Conservation (phyloP, 306 rosid species). For the Lathyrus sativus region DNA sequence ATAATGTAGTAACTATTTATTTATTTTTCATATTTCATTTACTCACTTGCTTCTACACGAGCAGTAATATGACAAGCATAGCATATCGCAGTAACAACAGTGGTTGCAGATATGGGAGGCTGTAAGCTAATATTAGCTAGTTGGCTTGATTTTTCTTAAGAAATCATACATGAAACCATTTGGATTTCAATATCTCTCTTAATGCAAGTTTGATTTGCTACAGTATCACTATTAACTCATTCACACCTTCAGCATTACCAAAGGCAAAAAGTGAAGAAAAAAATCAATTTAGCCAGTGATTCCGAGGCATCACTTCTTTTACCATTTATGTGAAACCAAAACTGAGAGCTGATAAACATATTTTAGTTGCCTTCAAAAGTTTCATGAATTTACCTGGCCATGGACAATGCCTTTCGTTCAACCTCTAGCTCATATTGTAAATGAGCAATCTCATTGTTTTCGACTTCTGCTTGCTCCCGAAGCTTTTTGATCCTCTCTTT, state of each 20-base stretch:
- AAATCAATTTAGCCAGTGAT: background rate
- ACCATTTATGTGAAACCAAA: slow-evolving; percentile 16
- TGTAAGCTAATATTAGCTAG: background rate
- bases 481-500: slow-evolving; percentile 80
- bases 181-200: slow-evolving; percentile 14
- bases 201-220: background rate
- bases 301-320: slow-evolving; percentile 21
- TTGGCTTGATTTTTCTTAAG: slow-evolving; percentile 10
- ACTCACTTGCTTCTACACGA: slow-evolving; percentile 14
- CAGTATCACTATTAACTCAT: background rate
- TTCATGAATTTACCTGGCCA: slow-evolving; percentile 82
- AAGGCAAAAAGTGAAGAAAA: background rate
- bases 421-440: slow-evolving; percentile 95
- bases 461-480: slow-evolving; percentile 78
- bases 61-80: background rate
- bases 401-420: slow-evolving; percentile 91
- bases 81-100: background rate
- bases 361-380: slow-evolving; percentile 21
- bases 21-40: slow-evolving; percentile 9
- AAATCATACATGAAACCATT: slow-evolving; percentile 14
- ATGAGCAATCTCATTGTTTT: slow-evolving; percentile 78
- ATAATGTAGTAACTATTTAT: background rate
- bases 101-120: background rate
- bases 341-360: slow-evolving; percentile 26
- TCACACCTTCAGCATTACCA: slow-evolving; percentile 1